phyloP scores from a whole-genome alignment of 805 yeast genomes.

The Saccharomycopsis sp. region DNA sequence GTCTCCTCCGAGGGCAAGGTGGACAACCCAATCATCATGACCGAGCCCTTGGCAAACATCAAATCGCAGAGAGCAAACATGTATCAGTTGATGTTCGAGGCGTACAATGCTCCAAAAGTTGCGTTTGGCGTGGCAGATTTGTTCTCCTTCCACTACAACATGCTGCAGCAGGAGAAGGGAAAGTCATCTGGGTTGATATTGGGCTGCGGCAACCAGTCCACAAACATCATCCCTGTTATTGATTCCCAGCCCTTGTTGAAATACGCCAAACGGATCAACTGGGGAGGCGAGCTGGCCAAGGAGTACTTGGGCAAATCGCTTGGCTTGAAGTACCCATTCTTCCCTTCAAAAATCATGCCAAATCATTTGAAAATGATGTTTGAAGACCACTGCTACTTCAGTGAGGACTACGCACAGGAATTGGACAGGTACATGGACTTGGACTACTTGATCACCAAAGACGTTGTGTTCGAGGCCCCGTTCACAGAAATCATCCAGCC shows the following conservation, averaged over 20 bases:
- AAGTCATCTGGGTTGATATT: conserved; percentile 59
- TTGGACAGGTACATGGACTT: conserved; percentile 46
- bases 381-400: conserved; percentile 70
- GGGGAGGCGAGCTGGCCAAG: conserved; percentile 79
- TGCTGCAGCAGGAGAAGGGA: conserved; percentile 29
- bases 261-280: conserved; percentile 72
- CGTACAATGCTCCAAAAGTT: conserved; percentile 64
- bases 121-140: conserved; percentile 78
- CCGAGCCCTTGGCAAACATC: conserved; percentile 70
- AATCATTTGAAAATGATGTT: conserved; percentile 60
- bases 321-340: conserved; percentile 80
- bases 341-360: conserved; percentile 63
- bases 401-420: conserved; percentile 59
- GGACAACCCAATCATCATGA: conserved; percentile 71
- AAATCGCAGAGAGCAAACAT: conserved; percentile 59
- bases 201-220: conserved; percentile 74
- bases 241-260: conserved; percentile 56
- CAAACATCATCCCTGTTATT: conserved; percentile 74
- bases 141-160: conserved; percentile 66
- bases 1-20: conserved; percentile 44
- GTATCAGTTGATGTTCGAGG: conserved; percentile 81
- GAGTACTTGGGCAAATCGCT: conserved; percentile 55
- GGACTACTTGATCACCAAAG: conserved; percentile 56
- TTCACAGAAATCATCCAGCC: conserved; percentile 54
- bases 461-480: conserved; percentile 77